Conservation (phyloP, 106 monocot species). For the Allium sativum region DNA sequence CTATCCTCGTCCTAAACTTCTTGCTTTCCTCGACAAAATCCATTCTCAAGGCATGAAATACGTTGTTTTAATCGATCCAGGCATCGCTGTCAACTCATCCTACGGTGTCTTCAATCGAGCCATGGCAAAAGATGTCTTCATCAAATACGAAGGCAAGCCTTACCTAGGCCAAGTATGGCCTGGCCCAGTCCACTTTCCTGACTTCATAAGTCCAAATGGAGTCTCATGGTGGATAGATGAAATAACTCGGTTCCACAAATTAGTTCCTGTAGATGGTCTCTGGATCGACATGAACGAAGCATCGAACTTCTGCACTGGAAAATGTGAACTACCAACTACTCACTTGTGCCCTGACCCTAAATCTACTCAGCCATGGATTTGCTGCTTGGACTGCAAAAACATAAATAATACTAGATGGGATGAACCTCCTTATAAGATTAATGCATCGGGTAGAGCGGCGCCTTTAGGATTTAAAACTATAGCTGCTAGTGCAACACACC, state of each 20-base stretch:
- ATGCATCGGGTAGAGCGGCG: slow-evolving; percentile 49
- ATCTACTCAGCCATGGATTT: slow-evolving; percentile 46
- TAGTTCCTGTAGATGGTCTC: slow-evolving; percentile 86
- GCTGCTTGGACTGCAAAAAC: slow-evolving; percentile 93
- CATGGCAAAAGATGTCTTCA: slow-evolving; percentile 74
- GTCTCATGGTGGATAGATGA: slow-evolving; percentile 89
- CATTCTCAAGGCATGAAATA: slow-evolving; percentile 79
- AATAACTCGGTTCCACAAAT: slow-evolving; percentile 57
- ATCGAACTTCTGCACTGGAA: slow-evolving; percentile 90
- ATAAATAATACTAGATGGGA: slow-evolving; percentile 78
- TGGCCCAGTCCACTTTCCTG: slow-evolving; percentile 89
- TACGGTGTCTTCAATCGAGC: slow-evolving; percentile 68
- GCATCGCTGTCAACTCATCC: slow-evolving; percentile 63
- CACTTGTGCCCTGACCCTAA: slow-evolving; percentile 47
- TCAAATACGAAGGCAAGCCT: slow-evolving; percentile 70
- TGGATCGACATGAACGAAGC: slow-evolving; percentile 99
- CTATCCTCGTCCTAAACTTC: slow-evolving; percentile 61
- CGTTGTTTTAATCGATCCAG: slow-evolving; percentile 87
- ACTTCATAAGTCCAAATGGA: slow-evolving; percentile 60
- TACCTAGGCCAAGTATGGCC: slow-evolving; percentile 97
- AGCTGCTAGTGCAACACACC: slow-evolving; percentile 71
- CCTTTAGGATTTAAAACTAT: slow-evolving; percentile 87
- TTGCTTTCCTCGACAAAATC: slow-evolving; percentile 62
- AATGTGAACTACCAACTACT: slow-evolving; percentile 53
- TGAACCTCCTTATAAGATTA: slow-evolving; percentile 90